Evolutionary conservation across 768 basidiomycete genomes (phyloP).

Genomic region (Naganishia antarctica): DNA sequence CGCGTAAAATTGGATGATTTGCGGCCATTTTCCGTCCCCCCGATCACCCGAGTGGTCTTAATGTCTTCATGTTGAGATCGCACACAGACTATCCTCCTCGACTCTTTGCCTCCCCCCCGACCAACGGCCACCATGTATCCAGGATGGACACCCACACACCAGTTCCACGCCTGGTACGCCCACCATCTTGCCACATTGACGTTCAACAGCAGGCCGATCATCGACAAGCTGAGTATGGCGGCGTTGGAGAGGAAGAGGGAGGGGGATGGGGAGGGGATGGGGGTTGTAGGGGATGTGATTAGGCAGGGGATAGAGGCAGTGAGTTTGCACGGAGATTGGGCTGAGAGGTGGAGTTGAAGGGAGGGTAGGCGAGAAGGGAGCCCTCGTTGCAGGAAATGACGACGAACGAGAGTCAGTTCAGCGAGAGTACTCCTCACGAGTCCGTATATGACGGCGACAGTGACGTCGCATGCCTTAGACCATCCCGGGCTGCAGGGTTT

Average conservation of each 20-base stretch:
- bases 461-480: too few relatives aligned
- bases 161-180: constrained; percentile 20
- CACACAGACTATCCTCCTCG: too few relatives aligned
- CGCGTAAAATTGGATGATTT: too few relatives aligned
- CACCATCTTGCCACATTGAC: constrained; percentile 65
- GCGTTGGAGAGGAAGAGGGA: constrained; percentile 53
- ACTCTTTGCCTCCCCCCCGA: too few relatives aligned
- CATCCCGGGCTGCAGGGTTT: too few relatives aligned
- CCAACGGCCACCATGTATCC: constrained; percentile 3
- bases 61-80: too few relatives aligned
- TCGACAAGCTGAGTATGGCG: constrained; percentile 84
- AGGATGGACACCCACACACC: not conserved
- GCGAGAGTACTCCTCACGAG: too few relatives aligned
- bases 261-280: constrained; percentile 43
- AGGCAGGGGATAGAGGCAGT: constrained; percentile 27
- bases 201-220: constrained; percentile 91
- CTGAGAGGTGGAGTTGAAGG: not conserved
- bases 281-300: constrained; percentile 40
- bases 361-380: not conserved
- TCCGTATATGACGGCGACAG: too few relatives aligned
- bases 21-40: too few relatives aligned
- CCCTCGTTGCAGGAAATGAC: not conserved
- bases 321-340: not conserved
- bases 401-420: not conserved
- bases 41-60: too few relatives aligned